Conservation (phyloP, 768 basidiomycete genomes). For the Astraeus odoratus region DNA sequence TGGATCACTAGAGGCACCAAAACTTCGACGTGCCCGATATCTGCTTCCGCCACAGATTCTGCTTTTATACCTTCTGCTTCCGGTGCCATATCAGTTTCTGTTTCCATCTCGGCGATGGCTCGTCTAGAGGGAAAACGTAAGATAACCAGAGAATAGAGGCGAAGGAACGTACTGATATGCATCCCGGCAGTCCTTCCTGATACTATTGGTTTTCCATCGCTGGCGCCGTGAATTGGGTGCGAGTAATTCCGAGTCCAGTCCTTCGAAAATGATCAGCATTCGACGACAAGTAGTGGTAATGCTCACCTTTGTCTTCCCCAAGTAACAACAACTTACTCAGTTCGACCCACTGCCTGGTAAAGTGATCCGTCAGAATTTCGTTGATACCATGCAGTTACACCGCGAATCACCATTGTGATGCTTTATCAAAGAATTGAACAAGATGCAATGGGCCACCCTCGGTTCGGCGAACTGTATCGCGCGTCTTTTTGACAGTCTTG, state of each 20-base stretch:
- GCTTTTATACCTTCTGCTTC: not conserved
- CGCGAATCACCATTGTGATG: slow-evolving; percentile 49
- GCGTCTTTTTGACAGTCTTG: slow-evolving; percentile 22
- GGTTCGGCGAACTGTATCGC: slow-evolving; percentile 25
- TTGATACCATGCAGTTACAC: not conserved
- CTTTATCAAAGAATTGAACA: slow-evolving; percentile 75
- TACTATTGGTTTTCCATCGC: slow-evolving; percentile 49
- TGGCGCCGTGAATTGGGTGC: slow-evolving; percentile 44
- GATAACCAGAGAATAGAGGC: not conserved
- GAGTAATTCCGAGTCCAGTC: slow-evolving; percentile 57
- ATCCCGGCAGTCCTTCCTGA: slow-evolving; percentile 49
- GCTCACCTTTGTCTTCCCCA: slow-evolving; percentile 63
- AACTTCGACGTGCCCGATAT: not conserved
- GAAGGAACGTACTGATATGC: slow-evolving; percentile 48
- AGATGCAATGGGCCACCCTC: slow-evolving; percentile 46
- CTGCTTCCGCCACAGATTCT: slow-evolving; percentile 2
- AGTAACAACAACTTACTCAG: slow-evolving; percentile 53
- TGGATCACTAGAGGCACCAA: slow-evolving; percentile 1
- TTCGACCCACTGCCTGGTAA: slow-evolving; percentile 55
- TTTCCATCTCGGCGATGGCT: slow-evolving; percentile 44
- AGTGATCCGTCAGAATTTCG: not conserved
- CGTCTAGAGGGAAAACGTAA: slow-evolving; percentile 22
- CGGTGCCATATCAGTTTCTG: slow-evolving; percentile 17
- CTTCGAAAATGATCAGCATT: slow-evolving; percentile 29
- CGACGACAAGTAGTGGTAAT: not conserved